Base-by-base conservation (phyloP, 805 yeast genomes). In the Saturnispora saitoi region DNA sequence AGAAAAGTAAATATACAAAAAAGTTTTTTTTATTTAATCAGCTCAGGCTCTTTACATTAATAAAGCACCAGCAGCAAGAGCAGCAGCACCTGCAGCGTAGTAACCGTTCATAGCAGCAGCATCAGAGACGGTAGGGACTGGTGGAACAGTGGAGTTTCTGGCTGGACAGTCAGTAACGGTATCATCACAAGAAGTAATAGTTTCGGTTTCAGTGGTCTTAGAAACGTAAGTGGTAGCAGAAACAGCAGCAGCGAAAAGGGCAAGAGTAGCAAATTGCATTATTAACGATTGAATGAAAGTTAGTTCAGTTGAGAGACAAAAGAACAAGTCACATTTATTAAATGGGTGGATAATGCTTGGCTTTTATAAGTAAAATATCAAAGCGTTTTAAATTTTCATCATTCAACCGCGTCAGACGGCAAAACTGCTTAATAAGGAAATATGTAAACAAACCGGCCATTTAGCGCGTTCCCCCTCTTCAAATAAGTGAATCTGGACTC, bases 181-280 rank as follows among this genome's bases (percentile, higher is more conserved):
- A 49, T 63, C 60, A 41, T 58, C 68, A 63, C 67, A 64, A 49
- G 66, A 69, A 54, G 66, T 59, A 60, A 70, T 69, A 54, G 71
- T 71, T 45, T 67, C 67, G 49, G 67, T 61, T 39, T 53, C 58
- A 54, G 75, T 34, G 11, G 38, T 72, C 51, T 69, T 53, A 53
- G 55, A 48, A 58, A 65, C 66, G 50, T 62, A 60, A 44, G 49
- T 32, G 43, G 52, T 47, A 37, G 63, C 60, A 20, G 61, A 54
- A 47, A 56, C 59, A 54, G 65, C 69, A 48, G 65, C 58, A 57
- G 71, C 70, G 43, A 56, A 54, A 43, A 66, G 55, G 49, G 69
- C 62, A 60, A 67, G 66, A 57, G 65, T 63, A 57, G 75, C 63
- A 73, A 70, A 72, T 69, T 71, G 74, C 77, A 72, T 72, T 54